Evolutionary conservation across 768 basidiomycete genomes (phyloP).

Genomic region (Suillus plorans): DNA sequence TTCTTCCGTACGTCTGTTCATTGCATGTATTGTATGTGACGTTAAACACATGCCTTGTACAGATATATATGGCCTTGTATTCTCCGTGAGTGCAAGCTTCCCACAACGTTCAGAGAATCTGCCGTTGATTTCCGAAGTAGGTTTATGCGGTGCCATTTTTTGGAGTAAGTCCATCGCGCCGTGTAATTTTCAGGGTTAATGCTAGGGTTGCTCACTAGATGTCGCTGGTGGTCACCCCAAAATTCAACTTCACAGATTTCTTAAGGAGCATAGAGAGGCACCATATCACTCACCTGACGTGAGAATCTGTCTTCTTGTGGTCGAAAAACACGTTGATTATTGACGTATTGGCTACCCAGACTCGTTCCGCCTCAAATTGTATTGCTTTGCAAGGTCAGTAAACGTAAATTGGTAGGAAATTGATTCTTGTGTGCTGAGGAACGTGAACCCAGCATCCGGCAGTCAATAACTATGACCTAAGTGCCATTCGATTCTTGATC

Average conservation of each 20-base stretch:
- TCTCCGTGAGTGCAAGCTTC: conserved; percentile 40
- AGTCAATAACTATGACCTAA: conserved; percentile 48
- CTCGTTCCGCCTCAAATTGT: conserved; percentile 70
- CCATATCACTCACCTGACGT: conserved; percentile 59
- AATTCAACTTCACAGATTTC: conserved; percentile 60
- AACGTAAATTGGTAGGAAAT: not conserved
- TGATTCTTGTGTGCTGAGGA: not conserved
- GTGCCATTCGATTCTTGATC: conserved; percentile 51
- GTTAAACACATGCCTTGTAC: not conserved
- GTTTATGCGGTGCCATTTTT: conserved; percentile 52
- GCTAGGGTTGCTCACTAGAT: conserved; percentile 34
- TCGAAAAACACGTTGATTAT: not conserved
- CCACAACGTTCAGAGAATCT: not conserved
- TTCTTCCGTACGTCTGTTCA: conserved; percentile 51
- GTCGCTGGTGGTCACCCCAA: conserved; percentile 57
- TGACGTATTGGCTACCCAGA: conserved; percentile 28
- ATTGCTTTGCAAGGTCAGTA: conserved; percentile 59
- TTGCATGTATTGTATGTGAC: not conserved
- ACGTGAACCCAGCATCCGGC: conserved; percentile 44
- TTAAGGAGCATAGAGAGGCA: conserved; percentile 59
- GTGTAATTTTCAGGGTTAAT: not conserved
- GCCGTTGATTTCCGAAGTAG: conserved; percentile 24
- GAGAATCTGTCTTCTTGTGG: conserved; percentile 12
- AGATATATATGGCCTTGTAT: conserved; percentile 64
- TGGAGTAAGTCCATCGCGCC: conserved; percentile 38